Evolutionary conservation across 495 filamentous ascomycete genomes (phyloP), one percentile per base, ranked within the genome.

Genomic region (Penicillium desertorum): DNA sequence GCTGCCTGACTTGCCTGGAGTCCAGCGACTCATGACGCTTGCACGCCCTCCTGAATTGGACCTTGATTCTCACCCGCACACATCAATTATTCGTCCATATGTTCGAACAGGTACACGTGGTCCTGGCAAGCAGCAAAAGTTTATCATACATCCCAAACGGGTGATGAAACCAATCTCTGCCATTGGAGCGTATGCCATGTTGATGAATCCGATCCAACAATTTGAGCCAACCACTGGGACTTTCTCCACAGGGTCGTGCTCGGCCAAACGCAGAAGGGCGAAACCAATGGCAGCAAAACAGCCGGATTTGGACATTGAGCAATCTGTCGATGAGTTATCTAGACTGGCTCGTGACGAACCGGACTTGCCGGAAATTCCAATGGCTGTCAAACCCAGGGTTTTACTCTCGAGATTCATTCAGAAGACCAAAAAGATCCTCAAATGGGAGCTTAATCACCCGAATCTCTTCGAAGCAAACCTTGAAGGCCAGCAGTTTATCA

Each of bases 151-250:
- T 36, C n/a, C 47, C 2, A 37, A 32, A 23, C 55, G 56, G 8
- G 36, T 48, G 20, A 36, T 34, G 59, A 63, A 46, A 4, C 49
- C 60, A 16, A 60, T 76, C 9, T 69, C 69, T 17, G 49, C 56
- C 30, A 60, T 71, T 39, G 69, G 64, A 4, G 61, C 71, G 7
- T 67, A 72, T 63, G 62, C 71, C n/a, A 74, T 76, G 65, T 56
- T 80, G 39, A 81, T 81, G 74, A 72, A 78, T 52, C 74, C 80
- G 7, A 62, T 60, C 22, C 76, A 81, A 36, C 44, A 49, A 3
- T 79, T 80, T 59, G 66, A 81, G 51, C 19, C 62, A 2, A 43
- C 49, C 7, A 74, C 60, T 41, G 79, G 80, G 16, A 83, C 79
- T 10, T 83, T 81, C 57, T 69, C 69, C 5, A 76, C 75, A 12